phyloP scores from a whole-genome alignment of 1,139 yeast species.

The Nakaseomyces delphensis region DNA sequence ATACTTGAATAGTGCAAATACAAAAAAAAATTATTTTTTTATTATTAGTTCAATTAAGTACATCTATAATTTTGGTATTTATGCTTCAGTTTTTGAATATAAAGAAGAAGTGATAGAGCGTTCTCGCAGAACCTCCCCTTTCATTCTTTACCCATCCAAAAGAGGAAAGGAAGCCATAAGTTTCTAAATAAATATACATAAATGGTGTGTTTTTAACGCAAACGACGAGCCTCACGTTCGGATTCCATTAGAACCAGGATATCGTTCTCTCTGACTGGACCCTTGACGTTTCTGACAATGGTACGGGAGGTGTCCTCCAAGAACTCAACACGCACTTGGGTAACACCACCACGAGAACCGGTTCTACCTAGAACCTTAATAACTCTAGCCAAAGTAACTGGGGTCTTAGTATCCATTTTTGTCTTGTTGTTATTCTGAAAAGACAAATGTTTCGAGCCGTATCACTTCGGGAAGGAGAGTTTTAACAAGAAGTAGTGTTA shows the following conservation, averaged over 20 bases:
- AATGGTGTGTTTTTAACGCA: conserved; percentile 36
- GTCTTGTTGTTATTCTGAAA: not conserved
- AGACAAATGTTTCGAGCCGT: not conserved
- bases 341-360: conserved; percentile 99
- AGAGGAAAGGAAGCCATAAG: not conserved
- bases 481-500: too few relatives aligned
- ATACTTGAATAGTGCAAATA: too few relatives aligned
- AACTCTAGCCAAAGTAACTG: conserved; percentile 98
- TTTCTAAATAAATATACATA: not conserved
- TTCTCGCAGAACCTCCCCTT: conserved; percentile 6
- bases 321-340: conserved; percentile 99
- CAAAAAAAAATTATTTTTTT: too few relatives aligned
- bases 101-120: conserved; percentile 7
- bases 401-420: conserved; percentile 71
- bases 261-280: conserved; percentile 99
- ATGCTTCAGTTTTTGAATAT: not conserved
- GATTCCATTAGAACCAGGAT: conserved; percentile 99
- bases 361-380: conserved; percentile 99
- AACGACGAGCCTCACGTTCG: conserved; percentile 91
- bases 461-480: too few relatives aligned
- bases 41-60: too few relatives aligned
- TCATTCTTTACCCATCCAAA: conserved; percentile 5
- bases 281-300: conserved; percentile 98
- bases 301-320: conserved; percentile 97
- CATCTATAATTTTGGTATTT: too few relatives aligned